Evolutionary conservation across 1,139 yeast species (phyloP).

Genomic region (Taphrina wiesneri): DNA sequence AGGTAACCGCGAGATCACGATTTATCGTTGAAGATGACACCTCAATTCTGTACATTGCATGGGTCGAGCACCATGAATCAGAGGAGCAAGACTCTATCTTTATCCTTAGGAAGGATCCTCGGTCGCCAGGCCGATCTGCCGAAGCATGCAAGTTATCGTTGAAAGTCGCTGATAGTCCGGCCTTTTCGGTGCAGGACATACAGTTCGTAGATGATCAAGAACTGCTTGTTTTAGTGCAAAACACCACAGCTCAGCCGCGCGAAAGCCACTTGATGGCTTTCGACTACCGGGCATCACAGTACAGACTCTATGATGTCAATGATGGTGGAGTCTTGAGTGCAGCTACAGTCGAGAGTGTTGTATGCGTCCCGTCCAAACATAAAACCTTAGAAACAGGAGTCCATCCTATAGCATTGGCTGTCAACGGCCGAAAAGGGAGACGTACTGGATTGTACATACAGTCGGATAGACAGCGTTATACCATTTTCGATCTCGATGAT

Average conservation of each 20-base stretch:
- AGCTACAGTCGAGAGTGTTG: neutral
- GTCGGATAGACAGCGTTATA: slow-evolving; percentile 39
- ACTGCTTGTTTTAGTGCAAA: slow-evolving; percentile 18
- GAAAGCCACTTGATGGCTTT: neutral
- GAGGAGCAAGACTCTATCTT: neutral
- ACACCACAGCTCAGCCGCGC: neutral
- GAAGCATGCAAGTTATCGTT: neutral
- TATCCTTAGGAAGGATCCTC: neutral
- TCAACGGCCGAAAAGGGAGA: slow-evolving; percentile 40
- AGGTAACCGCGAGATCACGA: neutral
- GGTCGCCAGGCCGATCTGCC: neutral
- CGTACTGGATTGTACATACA: slow-evolving; percentile 40
- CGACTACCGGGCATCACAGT: neutral
- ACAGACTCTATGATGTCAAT: neutral
- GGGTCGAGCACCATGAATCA: neutral
- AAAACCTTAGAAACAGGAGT: slow-evolving; percentile 27
- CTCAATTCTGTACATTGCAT: neutral
- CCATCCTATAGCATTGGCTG: slow-evolving; percentile 37
- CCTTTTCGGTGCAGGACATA: neutral
- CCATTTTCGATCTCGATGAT: slow-evolving; percentile 41
- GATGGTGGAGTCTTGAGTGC: no score
- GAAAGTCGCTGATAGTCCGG: neutral
- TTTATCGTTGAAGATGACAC: neutral
- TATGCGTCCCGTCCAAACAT: neutral
- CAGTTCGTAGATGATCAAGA: slow-evolving; percentile 27